Percentiles rank a stretch among this genome's conserved stretches.
These are phyloP conservation scores for Rubus parviflorus DNA, from an alignment of 306 rosid genomes.

Conservation along the genomic window DNA sequence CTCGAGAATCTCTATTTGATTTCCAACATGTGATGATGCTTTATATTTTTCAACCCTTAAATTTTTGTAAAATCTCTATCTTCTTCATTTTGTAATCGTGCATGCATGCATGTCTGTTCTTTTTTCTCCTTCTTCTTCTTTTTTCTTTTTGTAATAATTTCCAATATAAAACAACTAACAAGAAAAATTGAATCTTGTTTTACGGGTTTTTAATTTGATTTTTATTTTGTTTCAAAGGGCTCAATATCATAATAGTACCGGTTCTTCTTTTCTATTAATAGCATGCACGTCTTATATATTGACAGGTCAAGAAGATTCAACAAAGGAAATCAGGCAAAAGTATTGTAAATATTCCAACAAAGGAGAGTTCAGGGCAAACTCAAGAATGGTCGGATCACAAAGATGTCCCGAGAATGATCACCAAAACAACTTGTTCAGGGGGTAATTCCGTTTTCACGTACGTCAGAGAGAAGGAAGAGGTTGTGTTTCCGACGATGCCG, in stretches of 20 bases:
- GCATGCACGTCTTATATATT: not conserved
- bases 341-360: not conserved
- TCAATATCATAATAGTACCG: not conserved
- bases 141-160: not conserved
- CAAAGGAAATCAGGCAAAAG: not conserved
- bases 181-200: not conserved
- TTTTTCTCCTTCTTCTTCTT: too few relatives aligned
- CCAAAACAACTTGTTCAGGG: not conserved
- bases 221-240: not conserved
- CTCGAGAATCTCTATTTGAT: not conserved
- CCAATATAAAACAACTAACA: not conserved
- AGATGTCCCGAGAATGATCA: not conserved
- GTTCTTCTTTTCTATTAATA: not conserved
- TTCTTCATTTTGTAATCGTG: not conserved
- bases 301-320: not conserved
- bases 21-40: not conserved
- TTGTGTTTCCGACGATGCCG: not conserved
- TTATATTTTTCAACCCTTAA: too few relatives aligned
- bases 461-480: not conserved
- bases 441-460: not conserved
- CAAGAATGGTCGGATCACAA: slow-evolving; percentile 3
- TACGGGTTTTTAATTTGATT: not conserved
- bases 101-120: not conserved
- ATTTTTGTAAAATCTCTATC: not conserved
- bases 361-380: not conserved